Evolutionary conservation across 2,329 filamentous ascomycete genomes (phyloP).

Genomic region (Dryadomyces sulphureus): DNA sequence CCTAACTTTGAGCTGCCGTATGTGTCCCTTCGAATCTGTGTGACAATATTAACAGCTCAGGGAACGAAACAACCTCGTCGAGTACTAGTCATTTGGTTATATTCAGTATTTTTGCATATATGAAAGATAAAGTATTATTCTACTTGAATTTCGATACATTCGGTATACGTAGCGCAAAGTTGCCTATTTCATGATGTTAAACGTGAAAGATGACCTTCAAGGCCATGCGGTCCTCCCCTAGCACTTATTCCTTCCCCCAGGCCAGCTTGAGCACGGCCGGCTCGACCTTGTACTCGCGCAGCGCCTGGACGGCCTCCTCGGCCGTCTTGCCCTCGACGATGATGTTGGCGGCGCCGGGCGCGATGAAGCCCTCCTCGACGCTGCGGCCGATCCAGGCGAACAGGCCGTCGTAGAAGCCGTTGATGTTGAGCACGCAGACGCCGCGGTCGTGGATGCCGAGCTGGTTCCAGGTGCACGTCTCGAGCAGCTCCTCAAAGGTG

Average conservation of each 20-base stretch:
- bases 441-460: conserved; percentile 75
- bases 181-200: no score
- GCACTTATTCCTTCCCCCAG: conserved; percentile 51
- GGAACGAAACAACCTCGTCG: not conserved
- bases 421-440: conserved; percentile 72
- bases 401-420: conserved; percentile 85
- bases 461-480: conserved; percentile 89
- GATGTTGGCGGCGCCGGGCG: conserved; percentile 55
- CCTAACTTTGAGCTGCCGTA: conserved; percentile 13
- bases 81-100: not conserved
- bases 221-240: not conserved
- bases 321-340: conserved; percentile 60
- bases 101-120: not conserved
- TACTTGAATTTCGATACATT: no score
- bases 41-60: not conserved
- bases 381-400: conserved; percentile 67
- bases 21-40: not conserved
- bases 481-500: conserved; percentile 90
- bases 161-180: no score
- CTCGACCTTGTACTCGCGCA: conserved; percentile 63
- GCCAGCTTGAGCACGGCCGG: conserved; percentile 64
- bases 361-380: conserved; percentile 65
- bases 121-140: no score
- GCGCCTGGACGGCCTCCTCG: conserved; percentile 53
- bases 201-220: no score